Conservation (phyloP, 495 filamentous ascomycete species). For the Sordaria brevicollis region DNA sequence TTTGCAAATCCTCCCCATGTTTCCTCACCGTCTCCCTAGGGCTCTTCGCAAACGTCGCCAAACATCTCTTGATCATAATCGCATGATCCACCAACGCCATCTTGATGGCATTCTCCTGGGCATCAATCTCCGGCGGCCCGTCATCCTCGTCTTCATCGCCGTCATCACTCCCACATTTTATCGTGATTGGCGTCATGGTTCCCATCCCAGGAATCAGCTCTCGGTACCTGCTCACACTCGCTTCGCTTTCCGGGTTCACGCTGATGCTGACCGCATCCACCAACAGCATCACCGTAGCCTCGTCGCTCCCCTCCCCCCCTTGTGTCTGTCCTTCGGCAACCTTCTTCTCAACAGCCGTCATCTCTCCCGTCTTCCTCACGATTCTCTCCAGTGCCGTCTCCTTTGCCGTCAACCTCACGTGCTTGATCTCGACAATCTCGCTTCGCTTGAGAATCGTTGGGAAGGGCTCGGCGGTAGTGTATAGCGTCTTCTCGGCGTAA, state of each 20-base stretch:
- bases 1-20: conserved; percentile 33
- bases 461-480: conserved; percentile 75
- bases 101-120: conserved; percentile 73
- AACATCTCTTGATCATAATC: conserved; percentile 70
- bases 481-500: conserved; percentile 78
- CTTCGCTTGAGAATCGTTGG: conserved; percentile 84
- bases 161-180: conserved; percentile 24
- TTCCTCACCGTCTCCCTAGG: conserved; percentile 34
- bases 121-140: conserved; percentile 43
- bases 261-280: conserved; percentile 65
- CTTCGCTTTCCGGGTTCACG: conserved; percentile 54
- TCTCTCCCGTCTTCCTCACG: conserved; percentile 78
- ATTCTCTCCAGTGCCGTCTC: conserved; percentile 90
- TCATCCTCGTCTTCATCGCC: conserved; percentile 39
- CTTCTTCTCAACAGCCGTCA: conserved; percentile 61
- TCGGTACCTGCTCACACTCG: conserved; percentile 66
- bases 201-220: conserved; percentile 49
- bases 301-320: conserved; percentile 23
- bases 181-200: conserved; percentile 33
- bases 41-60: conserved; percentile 59
- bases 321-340: conserved; percentile 58
- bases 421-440: conserved; percentile 63
- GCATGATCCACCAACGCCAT: conserved; percentile 85
- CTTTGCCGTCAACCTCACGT: conserved; percentile 57
- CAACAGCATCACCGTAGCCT: conserved; percentile 46